Base-by-base conservation (phyloP, 768 basidiomycete species). In the Podaxis sp. region DNA sequence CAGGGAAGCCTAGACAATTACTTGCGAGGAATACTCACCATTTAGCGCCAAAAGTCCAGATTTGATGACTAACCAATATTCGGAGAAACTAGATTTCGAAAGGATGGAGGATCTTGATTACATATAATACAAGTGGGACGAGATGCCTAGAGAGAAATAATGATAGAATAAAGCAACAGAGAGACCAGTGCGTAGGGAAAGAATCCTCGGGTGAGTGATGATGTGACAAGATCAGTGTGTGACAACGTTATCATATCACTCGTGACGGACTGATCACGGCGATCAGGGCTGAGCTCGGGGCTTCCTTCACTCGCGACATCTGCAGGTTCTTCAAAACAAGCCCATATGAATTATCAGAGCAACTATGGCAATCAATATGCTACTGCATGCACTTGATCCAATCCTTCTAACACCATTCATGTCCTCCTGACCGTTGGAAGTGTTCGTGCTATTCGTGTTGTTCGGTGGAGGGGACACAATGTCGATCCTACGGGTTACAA, bases 81-180 rank as follows among this genome's bases (percentile, higher is more conserved):
- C 13, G 48, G 33, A 24, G 46, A 13, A 20, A 15, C 4, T 26
- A 2, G 17, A 24, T 8, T 20, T 49, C 33, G 58, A n/a, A 17
- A 15, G 6, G 6, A 26, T 17, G 62, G n/a, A 15, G n/a, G 26
- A 56, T 0, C 41, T 15, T 50, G 36, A 20, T 50, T 50, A 46
- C 48, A 38, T 58, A 40, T 37, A 57, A 53, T 52, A 66, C 61
- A 56, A 57, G 37, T 6, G 6, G 58, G 36, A 58, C 40, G 56
- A 54, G 20, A 57, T 20, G 51, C n/a, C 24, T 48, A 54, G 51
- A 63, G 60, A 46, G 52, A 37, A 66, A 65, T 64, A 65, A 65
- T 61, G 65, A 68, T 68, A 68, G 54, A 64, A 54, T 46, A 60
- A 66, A 56, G 36, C 26, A 24, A 58, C 40, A 38, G 37, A 37